Evolutionary conservation across 1,284 basidiomycete genomes (phyloP), one percentile per base, ranked within the genome.

Genomic region (Marasmius tenuissimus): DNA sequence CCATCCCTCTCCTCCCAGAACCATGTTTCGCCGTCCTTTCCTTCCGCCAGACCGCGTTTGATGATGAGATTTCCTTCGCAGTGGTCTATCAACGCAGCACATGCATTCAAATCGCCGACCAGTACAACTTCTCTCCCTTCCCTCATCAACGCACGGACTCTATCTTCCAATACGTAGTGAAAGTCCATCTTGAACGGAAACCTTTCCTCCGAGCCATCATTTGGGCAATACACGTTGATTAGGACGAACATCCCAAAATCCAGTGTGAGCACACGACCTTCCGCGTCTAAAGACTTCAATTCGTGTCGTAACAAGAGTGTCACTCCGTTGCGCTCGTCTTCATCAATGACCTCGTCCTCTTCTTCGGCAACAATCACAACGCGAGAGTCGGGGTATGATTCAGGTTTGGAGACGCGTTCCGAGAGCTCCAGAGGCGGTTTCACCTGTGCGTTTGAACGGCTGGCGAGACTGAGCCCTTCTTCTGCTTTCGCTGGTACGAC

Each of bases 151-250:
- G 78, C 77, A 47, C 82, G 75, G 4, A 97, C 89, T 18, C 96
- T 89, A 66, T 86, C 85, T 68, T 92, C 84, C 2, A 97, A 82
- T 67, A 92, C 76, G 10, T 81, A 76, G 66, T 96, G 91, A 72
- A 89, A 97, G 66, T 93, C 91, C 83, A 92, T 89, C 79, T 98
- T 98, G 87, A 91, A 99, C 1, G 89, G 85, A 34, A 93, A 82
- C n/a, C 97, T 88, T 45, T 93, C 93, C 0, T 94, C 93, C 68
- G 72, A 75, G 16, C 78, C 76, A 66, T 95, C 91, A 76, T 97
- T 97, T 0, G 97, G 97, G 67, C 94, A 97, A 74, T 99, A 99
- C 10, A 97, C 86, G 72, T 98, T 98, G 82, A 99, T 92, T 48
- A 99, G 85, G n/a, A 99, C 94, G 72, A 99, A 99, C 33, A 98